Base-by-base conservation (phyloP, 192 early-diverging fungal species). In the Backusella parvicylindrica region DNA sequence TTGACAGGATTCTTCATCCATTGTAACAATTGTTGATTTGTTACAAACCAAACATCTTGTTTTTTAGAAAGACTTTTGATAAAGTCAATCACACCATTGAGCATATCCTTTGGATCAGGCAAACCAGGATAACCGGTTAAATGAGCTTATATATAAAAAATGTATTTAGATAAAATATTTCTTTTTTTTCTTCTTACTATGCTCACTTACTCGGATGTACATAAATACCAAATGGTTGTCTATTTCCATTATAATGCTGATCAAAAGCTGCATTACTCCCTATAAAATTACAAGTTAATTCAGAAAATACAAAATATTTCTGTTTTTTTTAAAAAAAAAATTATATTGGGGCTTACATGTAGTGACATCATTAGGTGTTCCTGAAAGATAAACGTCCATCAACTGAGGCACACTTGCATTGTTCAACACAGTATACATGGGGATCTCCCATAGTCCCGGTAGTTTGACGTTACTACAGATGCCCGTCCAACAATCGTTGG, bases 1-100 rank as follows among this genome's bases (percentile, higher is more conserved):
- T 90, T 90, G 4, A 93, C 92, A 16, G 92, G 92, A 73, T 93
- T 92, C 82, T 91, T 83, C 86, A 92, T 92, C 84, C 89, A 93
- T 70, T 89, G 73, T 15, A 93, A 72, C 38, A 93, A 38, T 72
- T 93, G 92, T 41, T 85, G 83, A 70, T 84, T 85, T n/a, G 89
- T 93, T 8, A 93, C 88, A 80, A 92, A 88, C 89, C 91, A 93
- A 3, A 90, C 89, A 78, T 93, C 86, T 8, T 80, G 79, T 49
- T 86, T 77, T 32, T 78, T 50, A 32, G 82, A 40, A 15, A 84
- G 84, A 64, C 77, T 86, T 9, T 82, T 43, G 38, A 93, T 81
- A 40, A 91, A 88, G 0, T 75, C 74, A 26, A 79, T 71, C 36
- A 88, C 75, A 4, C 75, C 38, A 9, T 71, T 56, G 0, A 83